Conservation (phyloP, 345 rosid species). For the Gossypium raimondii region DNA sequence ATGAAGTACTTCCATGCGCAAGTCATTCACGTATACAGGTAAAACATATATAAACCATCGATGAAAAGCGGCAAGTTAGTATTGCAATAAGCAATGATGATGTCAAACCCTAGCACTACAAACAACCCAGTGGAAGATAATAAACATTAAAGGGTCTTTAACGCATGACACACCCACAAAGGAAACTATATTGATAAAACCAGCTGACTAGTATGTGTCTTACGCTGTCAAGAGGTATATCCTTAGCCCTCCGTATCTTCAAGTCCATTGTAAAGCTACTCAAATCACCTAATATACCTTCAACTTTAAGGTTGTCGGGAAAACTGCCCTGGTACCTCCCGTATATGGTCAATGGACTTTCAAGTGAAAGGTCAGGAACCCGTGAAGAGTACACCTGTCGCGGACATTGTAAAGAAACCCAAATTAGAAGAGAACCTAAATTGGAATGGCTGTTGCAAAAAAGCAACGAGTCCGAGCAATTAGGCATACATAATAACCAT, state of each 20-base stretch:
- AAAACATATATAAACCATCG: neutral
- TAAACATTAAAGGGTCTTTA: neutral
- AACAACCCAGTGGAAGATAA: neutral
- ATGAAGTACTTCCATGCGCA: neutral
- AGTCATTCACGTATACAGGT: neutral
- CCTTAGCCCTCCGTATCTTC: conserved; percentile 36
- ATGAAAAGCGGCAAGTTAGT: neutral
- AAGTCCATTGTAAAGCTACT: conserved; percentile 39
- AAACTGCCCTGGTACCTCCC: conserved; percentile 54
- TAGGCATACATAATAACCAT: no score
- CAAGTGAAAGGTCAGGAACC: conserved; percentile 55
- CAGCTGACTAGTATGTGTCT: neutral
- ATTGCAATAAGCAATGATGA: neutral
- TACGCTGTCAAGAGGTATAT: conserved; percentile 5
- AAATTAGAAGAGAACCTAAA: neutral
- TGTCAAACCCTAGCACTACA: neutral
- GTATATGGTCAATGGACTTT: conserved; percentile 36
- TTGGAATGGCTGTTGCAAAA: neutral
- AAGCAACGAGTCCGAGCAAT: no score
- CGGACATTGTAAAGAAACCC: neutral
- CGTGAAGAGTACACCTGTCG: conserved; percentile 41
- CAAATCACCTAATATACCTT: conserved; percentile 45
- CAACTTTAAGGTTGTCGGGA: conserved; percentile 36
- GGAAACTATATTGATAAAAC: neutral
- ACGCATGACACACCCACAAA: neutral